phyloP scores from a whole-genome alignment of 169 alveolate species.

The Plasmodium gallinaceum region DNA sequence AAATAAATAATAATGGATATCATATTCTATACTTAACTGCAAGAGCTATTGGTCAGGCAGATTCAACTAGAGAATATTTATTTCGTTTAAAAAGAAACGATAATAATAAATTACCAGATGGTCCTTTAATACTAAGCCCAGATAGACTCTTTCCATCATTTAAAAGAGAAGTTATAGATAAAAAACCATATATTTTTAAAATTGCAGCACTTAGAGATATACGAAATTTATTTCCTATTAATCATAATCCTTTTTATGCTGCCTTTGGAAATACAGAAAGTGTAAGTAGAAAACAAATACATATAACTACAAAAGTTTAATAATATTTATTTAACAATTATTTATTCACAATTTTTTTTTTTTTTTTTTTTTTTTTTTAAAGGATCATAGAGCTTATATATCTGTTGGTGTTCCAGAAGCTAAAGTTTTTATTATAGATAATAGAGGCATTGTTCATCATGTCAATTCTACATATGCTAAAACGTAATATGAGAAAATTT shows the following conservation, averaged over 20 bases:
- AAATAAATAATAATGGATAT: constrained; percentile 94
- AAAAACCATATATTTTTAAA: constrained; percentile 95
- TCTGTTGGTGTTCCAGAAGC: constrained; percentile 95
- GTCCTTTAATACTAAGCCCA: constrained; percentile 97
- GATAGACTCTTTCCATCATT: constrained; percentile 96
- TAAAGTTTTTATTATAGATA: constrained; percentile 92
- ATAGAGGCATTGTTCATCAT: constrained; percentile 91
- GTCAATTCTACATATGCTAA: constrained; percentile 89
- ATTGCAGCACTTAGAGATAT: constrained; percentile 96
- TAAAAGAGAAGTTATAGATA: constrained; percentile 97
- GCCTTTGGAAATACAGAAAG: constrained; percentile 99
- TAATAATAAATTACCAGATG: constrained; percentile 91
- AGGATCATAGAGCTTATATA: constrained; percentile 93
- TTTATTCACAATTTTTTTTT: background rate
- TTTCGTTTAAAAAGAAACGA: constrained; percentile 91
- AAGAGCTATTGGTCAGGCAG: constrained; percentile 98
- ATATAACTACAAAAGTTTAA: too few species aligned
- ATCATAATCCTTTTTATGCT: constrained; percentile 94
- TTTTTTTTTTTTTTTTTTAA: background rate
- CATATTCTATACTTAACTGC: constrained; percentile 97
- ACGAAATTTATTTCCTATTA: constrained; percentile 93
- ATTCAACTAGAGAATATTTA: constrained; percentile 94
- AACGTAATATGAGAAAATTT: constrained; percentile 82
- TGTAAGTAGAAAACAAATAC: constrained; percentile 70
- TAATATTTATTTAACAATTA: too few species aligned